Evolutionary conservation across 2,329 filamentous ascomycete genomes (phyloP).

Genomic region (Thielaviopsis musarum): DNA sequence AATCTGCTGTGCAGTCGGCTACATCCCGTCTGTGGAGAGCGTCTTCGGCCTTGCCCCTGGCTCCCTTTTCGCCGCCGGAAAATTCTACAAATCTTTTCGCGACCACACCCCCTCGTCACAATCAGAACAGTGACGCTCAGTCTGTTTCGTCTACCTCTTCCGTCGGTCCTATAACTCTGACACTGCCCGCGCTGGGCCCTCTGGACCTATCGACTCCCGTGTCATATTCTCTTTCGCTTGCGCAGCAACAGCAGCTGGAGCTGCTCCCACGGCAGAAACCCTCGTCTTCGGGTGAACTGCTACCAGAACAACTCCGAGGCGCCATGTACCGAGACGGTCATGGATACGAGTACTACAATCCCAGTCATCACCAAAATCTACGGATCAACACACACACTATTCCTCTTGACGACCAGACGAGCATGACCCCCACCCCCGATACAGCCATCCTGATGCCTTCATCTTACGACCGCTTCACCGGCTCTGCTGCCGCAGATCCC

Average conservation of each 20-base stretch:
- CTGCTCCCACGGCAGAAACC: neutral
- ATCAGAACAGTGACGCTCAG: neutral
- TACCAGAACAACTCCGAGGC: neutral
- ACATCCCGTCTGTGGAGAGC: neutral
- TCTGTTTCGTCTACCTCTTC: neutral
- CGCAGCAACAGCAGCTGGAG: neutral
- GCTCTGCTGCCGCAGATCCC: neutral
- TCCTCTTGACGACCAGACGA: slow-evolving; percentile 5
- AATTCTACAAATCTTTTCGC: neutral
- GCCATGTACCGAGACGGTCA: slow-evolving; percentile 10
- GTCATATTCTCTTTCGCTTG: neutral
- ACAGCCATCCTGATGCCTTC: slow-evolving; percentile 11
- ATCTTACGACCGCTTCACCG: slow-evolving; percentile 8
- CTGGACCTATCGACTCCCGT: slow-evolving; percentile 1
- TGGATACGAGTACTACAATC: slow-evolving; percentile 11
- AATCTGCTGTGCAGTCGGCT: neutral
- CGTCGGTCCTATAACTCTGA: slow-evolving; percentile 2
- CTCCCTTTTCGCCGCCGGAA: neutral
- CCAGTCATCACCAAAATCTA: slow-evolving; percentile 3
- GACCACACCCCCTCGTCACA: neutral
- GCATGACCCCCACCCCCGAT: slow-evolving; percentile 9
- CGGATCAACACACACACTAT: slow-evolving; percentile 10
- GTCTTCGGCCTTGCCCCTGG: neutral
- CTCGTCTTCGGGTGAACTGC: neutral
- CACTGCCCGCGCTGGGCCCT: slow-evolving; percentile 1